These are phyloP conservation scores for Rhizopogon roseolus DNA, from an alignment of 768 basidiomycete genomes.

Conservation along the genomic window DNA sequence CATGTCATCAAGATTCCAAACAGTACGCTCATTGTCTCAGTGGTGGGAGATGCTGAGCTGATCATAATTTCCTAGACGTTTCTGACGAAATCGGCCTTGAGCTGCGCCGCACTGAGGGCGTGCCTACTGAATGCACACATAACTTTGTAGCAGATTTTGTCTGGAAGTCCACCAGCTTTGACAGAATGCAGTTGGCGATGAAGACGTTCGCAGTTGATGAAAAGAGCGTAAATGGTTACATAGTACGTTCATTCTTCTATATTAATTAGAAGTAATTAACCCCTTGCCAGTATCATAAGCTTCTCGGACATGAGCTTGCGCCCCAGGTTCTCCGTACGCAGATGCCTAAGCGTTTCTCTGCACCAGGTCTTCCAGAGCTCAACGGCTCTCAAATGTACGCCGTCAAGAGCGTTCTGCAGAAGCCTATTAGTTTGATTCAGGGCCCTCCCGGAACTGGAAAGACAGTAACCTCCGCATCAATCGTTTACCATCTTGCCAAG, in stretches of 20 bases:
- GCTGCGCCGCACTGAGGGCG: constrained; percentile 83
- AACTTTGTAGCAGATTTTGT: constrained; percentile 98
- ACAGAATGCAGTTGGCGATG: constrained; percentile 99
- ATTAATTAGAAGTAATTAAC: constrained; percentile 4
- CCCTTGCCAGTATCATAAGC: constrained; percentile 84
- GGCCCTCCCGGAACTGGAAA: constrained; percentile 99
- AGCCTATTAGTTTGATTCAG: constrained; percentile 95
- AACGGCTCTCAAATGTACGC: constrained; percentile 99
- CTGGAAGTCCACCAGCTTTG: constrained; percentile 99
- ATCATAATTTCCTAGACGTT: constrained; percentile 58
- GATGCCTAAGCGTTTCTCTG: constrained; percentile 97
- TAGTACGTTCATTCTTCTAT: constrained; percentile 50
- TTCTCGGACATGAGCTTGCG: constrained; percentile 95
- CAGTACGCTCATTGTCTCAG: constrained; percentile 50
- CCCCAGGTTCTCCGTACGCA: constrained; percentile 87
- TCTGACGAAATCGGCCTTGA: constrained; percentile 98
- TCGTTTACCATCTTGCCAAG: constrained; percentile 97
- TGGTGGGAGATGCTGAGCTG: not conserved
- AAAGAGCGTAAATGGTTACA: constrained; percentile 98
- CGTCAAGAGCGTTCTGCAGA: constrained; percentile 97
- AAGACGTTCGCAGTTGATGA: constrained; percentile 99
- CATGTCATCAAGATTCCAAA: constrained; percentile 99
- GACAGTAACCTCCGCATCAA: constrained; percentile 98
- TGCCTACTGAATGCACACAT: constrained; percentile 90
- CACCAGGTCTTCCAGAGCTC: constrained; percentile 94